These are phyloP conservation scores for Comarum palustre DNA, from an alignment of 306 rosid genomes.

Conservation along the genomic window DNA sequence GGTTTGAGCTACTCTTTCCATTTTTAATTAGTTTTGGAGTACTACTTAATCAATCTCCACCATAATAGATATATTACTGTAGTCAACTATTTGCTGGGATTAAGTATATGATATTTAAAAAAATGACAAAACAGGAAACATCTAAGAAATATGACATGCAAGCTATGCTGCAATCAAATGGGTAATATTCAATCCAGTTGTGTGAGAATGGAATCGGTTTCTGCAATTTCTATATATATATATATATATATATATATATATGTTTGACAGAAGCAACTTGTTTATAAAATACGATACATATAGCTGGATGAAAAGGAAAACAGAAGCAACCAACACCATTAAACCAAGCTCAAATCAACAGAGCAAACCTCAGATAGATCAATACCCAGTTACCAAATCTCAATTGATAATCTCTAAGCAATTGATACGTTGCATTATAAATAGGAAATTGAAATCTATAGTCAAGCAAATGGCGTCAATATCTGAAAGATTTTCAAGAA, in stretches of 20 bases:
- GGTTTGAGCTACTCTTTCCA: too few species aligned
- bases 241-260: too few species aligned
- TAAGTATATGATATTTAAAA: too few species aligned
- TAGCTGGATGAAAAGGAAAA: neutral
- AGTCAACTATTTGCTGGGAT: neutral
- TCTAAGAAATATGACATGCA: too few species aligned
- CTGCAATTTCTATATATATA: too few species aligned
- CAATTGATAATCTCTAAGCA: too few species aligned
- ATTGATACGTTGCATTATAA: neutral
- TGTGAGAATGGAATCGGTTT: neutral
- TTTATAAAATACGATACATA: too few species aligned
- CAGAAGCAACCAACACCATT: neutral
- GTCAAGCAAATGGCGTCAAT: neutral
- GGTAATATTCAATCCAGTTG: neutral
- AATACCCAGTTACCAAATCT: neutral
- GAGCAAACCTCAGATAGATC: neutral
- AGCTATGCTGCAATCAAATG: neutral
- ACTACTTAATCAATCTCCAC: too few species aligned
- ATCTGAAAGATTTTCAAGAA: neutral
- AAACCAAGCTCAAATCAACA: neutral
- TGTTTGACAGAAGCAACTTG: neutral
- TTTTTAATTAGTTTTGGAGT: too few species aligned
- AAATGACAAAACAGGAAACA: neutral
- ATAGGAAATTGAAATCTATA: neutral
- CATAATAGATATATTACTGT: neutral